Conservation (phyloP, 2,329 filamentous ascomycete species). For the Talaromyces sp. region DNA sequence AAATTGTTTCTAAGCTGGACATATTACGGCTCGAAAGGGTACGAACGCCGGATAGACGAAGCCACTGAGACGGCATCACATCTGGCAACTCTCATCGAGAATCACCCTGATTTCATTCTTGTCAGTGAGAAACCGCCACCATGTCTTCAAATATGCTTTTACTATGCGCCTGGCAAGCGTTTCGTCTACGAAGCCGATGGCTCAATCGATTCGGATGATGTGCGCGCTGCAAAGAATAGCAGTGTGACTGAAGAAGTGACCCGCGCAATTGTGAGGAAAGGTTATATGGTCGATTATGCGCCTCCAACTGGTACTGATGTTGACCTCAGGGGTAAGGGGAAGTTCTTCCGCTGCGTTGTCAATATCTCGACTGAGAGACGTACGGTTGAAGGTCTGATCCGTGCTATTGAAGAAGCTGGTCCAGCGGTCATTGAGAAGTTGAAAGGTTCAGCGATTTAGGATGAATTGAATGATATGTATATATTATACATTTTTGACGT, state of each 20-base stretch:
- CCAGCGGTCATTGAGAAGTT: slow-evolving; percentile 32
- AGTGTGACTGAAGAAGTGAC: slow-evolving; percentile 56
- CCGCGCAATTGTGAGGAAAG: slow-evolving; percentile 52
- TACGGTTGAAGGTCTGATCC: slow-evolving; percentile 62
- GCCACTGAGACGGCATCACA: slow-evolving; percentile 70
- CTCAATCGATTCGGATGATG: slow-evolving; percentile 27
- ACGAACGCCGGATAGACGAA: slow-evolving; percentile 64
- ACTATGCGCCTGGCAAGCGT: slow-evolving; percentile 63
- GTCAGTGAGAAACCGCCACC: slow-evolving; percentile 74
- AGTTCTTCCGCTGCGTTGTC: slow-evolving; percentile 67
- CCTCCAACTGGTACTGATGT: slow-evolving; percentile 48
- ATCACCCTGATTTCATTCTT: slow-evolving; percentile 62
- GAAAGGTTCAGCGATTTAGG: slow-evolving; percentile 22
- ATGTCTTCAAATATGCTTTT: slow-evolving; percentile 94
- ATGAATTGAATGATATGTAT: not conserved
- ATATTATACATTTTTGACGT: not conserved
- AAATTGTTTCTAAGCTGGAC: slow-evolving; percentile 88
- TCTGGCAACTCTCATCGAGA: slow-evolving; percentile 59
- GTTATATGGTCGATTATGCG: slow-evolving; percentile 69
- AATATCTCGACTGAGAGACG: slow-evolving; percentile 59
- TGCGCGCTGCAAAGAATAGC: slow-evolving; percentile 50
- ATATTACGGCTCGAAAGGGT: slow-evolving; percentile 78
- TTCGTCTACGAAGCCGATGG: slow-evolving; percentile 38
- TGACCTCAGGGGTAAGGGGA: slow-evolving; percentile 54
- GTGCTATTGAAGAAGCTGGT: slow-evolving; percentile 53